Base-by-base conservation (phyloP, 371 early-diverging fungal species). In the Dichotomocladium elegans region DNA sequence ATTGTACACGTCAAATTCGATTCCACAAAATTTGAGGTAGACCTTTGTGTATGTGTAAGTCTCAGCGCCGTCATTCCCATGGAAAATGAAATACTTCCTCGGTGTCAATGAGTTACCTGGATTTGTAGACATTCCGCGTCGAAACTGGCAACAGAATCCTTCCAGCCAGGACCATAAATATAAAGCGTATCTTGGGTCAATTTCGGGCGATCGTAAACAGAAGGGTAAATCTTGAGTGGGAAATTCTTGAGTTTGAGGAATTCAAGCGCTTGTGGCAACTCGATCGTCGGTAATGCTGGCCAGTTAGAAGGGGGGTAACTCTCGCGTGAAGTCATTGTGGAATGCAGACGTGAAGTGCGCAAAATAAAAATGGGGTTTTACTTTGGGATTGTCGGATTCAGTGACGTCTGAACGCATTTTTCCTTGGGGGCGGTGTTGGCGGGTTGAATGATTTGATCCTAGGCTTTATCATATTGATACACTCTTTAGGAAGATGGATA, bases 281-380 rank as follows among this genome's bases (percentile, higher is more conserved):
- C 68, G 5, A 75, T 24, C 0, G 58, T 63, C 11, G 76, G 76
- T 29, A 75, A 55, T 35, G 58, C 61, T 43, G 72, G 59, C 86
- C 54, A 99, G 96, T 68, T 96, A 96, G 52, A 96, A 96, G 49
- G 35, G 31, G 52, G 98, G 97, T 77, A 37, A 21, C 21, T 37
- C 17, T 37, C 37, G 37, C 37, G 37, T 37, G 37, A 17, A 17
- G 37, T 37, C 37, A 37, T 37, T n/a, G 14, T 9, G 15, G 34
- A n/a, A 9, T 37, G 2, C n/a, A n/a, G n/a, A n/a, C n/a, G n/a
- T n/a, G n/a, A n/a, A n/a, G n/a, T n/a, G n/a, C n/a, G n/a, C n/a
- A n/a, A n/a, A n/a, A n/a, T n/a, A n/a, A n/a, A n/a, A n/a, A n/a
- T n/a, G n/a, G n/a, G n/a, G n/a, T n/a, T n/a, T n/a, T n/a, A n/a